Conservation (phyloP, 1,284 basidiomycete genomes). For the Ceratobasidium papillatum region DNA sequence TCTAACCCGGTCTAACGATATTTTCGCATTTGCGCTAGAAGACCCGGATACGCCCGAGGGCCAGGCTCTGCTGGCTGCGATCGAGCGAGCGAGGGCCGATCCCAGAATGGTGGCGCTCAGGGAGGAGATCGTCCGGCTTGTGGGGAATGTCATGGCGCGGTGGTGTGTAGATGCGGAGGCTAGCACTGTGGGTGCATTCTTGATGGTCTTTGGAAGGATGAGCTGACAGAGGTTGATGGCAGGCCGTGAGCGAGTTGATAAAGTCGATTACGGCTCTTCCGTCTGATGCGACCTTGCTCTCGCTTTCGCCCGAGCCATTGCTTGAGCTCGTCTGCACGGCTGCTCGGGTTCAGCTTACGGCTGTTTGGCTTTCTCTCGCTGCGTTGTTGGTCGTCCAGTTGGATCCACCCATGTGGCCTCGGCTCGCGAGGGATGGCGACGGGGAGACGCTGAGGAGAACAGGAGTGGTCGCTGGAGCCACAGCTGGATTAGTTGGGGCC, state of each 20-base stretch:
- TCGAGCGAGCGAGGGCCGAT: slow-evolving; percentile 71
- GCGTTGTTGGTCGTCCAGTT: slow-evolving; percentile 80
- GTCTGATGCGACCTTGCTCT: slow-evolving; percentile 75
- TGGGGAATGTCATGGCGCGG: slow-evolving; percentile 69
- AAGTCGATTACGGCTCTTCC: slow-evolving; percentile 81
- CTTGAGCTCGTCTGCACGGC: slow-evolving; percentile 81
- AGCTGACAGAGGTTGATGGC: slow-evolving; percentile 20
- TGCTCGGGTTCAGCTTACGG: slow-evolving; percentile 74
- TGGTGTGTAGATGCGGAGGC: slow-evolving; percentile 81
- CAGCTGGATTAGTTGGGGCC: slow-evolving; percentile 70
- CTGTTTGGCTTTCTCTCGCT: slow-evolving; percentile 83
- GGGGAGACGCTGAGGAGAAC: slow-evolving; percentile 53
- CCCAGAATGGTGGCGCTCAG: slow-evolving; percentile 69
- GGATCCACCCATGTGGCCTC: slow-evolving; percentile 69
- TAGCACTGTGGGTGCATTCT: slow-evolving; percentile 66
- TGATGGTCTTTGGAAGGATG: neutral
- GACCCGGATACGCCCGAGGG: slow-evolving; percentile 59
- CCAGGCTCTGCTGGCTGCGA: slow-evolving; percentile 60
- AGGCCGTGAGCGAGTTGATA: slow-evolving; percentile 82
- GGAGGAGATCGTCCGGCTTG: slow-evolving; percentile 66
- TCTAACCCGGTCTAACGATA: slow-evolving; percentile 77
- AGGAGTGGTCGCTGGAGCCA: slow-evolving; percentile 60
- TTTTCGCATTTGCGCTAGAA: slow-evolving; percentile 66
- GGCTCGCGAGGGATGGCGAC: slow-evolving; percentile 56
- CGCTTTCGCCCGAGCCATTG: slow-evolving; percentile 79